Conservation (phyloP, 805 yeast genomes). For the Myxozyma mucilagina region DNA sequence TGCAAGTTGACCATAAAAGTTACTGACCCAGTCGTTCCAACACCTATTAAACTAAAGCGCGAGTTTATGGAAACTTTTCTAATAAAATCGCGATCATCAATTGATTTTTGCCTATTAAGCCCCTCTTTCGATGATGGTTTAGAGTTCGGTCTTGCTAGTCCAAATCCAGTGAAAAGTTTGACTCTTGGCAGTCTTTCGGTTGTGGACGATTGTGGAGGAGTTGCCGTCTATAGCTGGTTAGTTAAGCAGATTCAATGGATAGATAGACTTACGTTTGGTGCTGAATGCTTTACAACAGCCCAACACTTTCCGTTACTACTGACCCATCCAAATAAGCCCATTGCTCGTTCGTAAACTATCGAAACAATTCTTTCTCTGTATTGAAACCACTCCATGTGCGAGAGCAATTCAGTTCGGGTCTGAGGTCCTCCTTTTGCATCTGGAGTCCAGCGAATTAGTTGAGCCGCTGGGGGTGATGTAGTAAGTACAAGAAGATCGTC, state of each 20-base stretch:
- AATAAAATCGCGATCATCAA: slow-evolving; percentile 23
- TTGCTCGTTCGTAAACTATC: slow-evolving; percentile 36
- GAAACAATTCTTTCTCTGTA: slow-evolving; percentile 29
- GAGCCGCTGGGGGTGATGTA: slow-evolving; percentile 30
- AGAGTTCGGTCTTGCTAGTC: slow-evolving; percentile 1
- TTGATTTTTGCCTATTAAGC: not conserved
- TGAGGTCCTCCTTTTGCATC: slow-evolving; percentile 27
- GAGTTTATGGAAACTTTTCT: slow-evolving; percentile 44
- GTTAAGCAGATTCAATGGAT: not conserved
- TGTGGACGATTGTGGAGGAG: slow-evolving; percentile 10
- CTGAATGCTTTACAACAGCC: slow-evolving; percentile 24
- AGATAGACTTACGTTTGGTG: not conserved
- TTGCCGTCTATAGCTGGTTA: not conserved
- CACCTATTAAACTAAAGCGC: slow-evolving; percentile 45
- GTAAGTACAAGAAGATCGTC: slow-evolving; percentile 30
- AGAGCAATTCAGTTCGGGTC: slow-evolving; percentile 31
- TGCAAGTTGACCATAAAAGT: not conserved
- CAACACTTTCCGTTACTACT: slow-evolving; percentile 36
- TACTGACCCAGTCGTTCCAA: slow-evolving; percentile 40
- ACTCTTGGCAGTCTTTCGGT: slow-evolving; percentile 15
- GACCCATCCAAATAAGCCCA: slow-evolving; percentile 39
- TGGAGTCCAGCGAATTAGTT: slow-evolving; percentile 30
- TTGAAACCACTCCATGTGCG: slow-evolving; percentile 35
- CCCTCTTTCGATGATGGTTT: not conserved
- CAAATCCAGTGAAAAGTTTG: slow-evolving; percentile 20